Evolutionary conservation across 176 grass and related monocot genomes (phyloP).

Genomic region (Oryza meridionalis): DNA sequence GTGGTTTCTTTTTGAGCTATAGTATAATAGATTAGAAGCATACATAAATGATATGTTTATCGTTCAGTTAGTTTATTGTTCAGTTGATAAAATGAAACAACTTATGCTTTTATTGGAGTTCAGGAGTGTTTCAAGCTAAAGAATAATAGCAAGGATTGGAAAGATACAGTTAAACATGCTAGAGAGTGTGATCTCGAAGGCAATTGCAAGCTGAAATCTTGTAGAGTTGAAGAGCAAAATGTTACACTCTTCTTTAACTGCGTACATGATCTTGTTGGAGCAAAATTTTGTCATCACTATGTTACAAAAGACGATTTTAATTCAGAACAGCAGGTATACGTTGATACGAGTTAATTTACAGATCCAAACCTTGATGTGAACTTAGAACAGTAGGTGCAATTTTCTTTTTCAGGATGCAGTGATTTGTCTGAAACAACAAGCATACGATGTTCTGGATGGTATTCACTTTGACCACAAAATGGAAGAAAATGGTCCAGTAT

Average conservation of each 20-base stretch:
- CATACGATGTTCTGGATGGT: background rate
- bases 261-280: constrained; percentile 28
- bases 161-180: constrained; percentile 14
- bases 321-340: background rate
- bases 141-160: too few relatives aligned
- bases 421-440: background rate
- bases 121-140: too few relatives aligned
- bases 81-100: too few relatives aligned
- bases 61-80: too few relatives aligned
- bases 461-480: background rate
- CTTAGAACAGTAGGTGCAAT: too few relatives aligned
- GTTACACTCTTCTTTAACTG: constrained; percentile 28
- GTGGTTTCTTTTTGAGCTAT: too few relatives aligned
- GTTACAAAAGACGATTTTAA: background rate
- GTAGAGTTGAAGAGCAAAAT: background rate
- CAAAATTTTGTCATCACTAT: background rate
- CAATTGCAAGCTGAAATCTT: constrained; percentile 18
- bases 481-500: background rate
- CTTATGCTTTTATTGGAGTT: too few relatives aligned
- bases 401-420: background rate
- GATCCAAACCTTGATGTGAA: too few relatives aligned
- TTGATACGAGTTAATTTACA: too few relatives aligned
- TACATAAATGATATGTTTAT: too few relatives aligned
- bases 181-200: constrained; percentile 22
- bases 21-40: too few relatives aligned